Conservation (phyloP, 345 rosid species). For the Euphorbia lathyris region DNA sequence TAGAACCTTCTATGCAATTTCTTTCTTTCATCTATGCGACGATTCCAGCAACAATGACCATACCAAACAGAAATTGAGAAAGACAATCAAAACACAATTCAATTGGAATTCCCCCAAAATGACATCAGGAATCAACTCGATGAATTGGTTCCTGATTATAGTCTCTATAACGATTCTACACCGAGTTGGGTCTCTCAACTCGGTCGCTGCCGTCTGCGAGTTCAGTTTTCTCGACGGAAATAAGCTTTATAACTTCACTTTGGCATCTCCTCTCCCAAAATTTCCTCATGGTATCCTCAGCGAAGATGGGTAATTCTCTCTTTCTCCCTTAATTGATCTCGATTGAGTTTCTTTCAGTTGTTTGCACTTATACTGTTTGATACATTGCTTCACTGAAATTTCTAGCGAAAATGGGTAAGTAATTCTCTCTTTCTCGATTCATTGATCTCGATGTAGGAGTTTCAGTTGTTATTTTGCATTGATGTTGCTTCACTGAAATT, state of each 20-base stretch:
- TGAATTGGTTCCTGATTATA: conserved; percentile 30
- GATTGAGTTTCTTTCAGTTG: no score
- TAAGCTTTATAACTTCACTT: conserved; percentile 61
- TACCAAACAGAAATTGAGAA: background rate
- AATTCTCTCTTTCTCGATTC: conserved; percentile 21
- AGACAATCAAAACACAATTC: background rate
- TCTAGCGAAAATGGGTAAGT: conserved; percentile 82
- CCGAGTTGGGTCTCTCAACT: conserved; percentile 33
- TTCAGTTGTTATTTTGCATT: background rate
- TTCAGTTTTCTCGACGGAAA: conserved; percentile 48
- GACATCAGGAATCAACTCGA: conserved; percentile 21
- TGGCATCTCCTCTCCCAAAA: conserved; percentile 58
- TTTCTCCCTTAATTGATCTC: no score
- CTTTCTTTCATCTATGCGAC: background rate
- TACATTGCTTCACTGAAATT: no score
- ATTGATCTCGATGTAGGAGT: conserved; percentile 20
- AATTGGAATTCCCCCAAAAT: background rate
- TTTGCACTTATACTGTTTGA: no score
- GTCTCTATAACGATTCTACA: conserved; percentile 24
- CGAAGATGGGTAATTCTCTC: conserved; percentile 82
- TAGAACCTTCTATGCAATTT: background rate
- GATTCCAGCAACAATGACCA: background rate
- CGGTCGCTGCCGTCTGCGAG: conserved; percentile 48
- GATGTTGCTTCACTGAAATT: background rate
- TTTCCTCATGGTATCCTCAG: conserved; percentile 88